Base-by-base conservation (phyloP, 495 filamentous ascomycete species). In the Pseudoneurospora amorphoporcata region DNA sequence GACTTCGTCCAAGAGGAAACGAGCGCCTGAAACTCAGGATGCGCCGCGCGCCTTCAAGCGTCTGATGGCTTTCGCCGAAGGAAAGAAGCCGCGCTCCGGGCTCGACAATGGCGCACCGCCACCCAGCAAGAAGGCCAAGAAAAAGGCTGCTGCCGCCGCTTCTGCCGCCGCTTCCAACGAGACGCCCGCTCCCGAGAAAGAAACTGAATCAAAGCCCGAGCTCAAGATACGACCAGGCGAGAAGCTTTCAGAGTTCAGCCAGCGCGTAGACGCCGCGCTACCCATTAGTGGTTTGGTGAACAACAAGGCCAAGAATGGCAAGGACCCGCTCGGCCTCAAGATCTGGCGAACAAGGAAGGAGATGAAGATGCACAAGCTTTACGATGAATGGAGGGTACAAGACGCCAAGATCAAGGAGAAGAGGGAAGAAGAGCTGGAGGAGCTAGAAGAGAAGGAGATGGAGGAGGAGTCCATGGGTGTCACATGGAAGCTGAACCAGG, bases 21-120 rank as follows among this genome's bases (percentile, higher is more conserved):
- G 83, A 72, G 84, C 71, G 75, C 75, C 58, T 83, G 83, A 58
- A 76, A 79, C 23, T 83, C 86, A 96, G 78, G 95, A 98, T 80
- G 94, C 92, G 8, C 95, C 95, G 7, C 90, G 91, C 68, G 93
- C 91, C 7, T 98, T 98, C 82, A 86, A 87, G 39, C 90, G 92
- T 4, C 80, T 97, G 72, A 94, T 98, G 91, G 87, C 90, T 17
- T 88, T 87, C 78, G 82, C 88, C 73, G 79, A 80, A 37, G 87
- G 89, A 69, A 86, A 86, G 74, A 86, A 85, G 58, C 81, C 85
- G 12, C 86, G 87, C 0, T 86, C 86, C 1, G 91, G 90, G 29
- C 85, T 94, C 4, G 93, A 97, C 76, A 86, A 94, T 58, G 91
- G 89, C 43, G 82, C 85, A 37, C 81, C 79, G 37, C 76, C 77